Base-by-base conservation (phyloP, 2,329 filamentous ascomycete species). In the Aspergillus japonicus region DNA sequence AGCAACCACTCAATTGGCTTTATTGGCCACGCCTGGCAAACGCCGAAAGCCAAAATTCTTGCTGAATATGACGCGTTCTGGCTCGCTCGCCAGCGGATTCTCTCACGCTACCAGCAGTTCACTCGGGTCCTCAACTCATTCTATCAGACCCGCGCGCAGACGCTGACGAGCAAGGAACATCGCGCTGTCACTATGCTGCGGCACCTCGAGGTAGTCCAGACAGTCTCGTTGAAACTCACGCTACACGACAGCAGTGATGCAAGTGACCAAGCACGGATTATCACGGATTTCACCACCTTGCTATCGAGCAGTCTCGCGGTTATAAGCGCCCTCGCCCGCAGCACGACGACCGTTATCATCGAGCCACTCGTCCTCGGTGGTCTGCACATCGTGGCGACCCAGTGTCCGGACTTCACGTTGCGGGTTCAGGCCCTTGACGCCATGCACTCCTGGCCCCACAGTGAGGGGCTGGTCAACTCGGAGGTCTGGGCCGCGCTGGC, bases 391-490 rank as follows among this genome's bases (percentile, higher is more conserved):
- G 59, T 64, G 31, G 59, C 61, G 5, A 56, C 58, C n/a, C n/a
- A 50, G n/a, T 66, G 63, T 29, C 61, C 62, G 5, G 53, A 66
- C n/a, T 56, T 60, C 47, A 31, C 47, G 4, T 24, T 63, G 50
- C 63, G 63, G 1, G 47, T 59, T 14, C 59, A 53, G 11, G 64
- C 62, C 26, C 58, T 66, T 19, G 16, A 61, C 3, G 50, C 51
- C 6, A 54, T 63, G 33, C 49, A 52, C 8, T 33, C 26, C 3
- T 66, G 61, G 61, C 61, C 64, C 3, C 64, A 65, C 31, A 62
- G 59, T 23, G 61, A 65, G 35, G 62, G 61, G 21, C 55, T 65
- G 26, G 29, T 64, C 12, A 66, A 66, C 49, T 63, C 64, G 6
- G 63, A 61, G 19, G 42, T 61, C 5, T 31, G 53, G 5, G 57